These are phyloP conservation scores for Didymella keratinophila DNA, from an alignment of 2,329 filamentous ascomycete genomes.

Conservation along the genomic window DNA sequence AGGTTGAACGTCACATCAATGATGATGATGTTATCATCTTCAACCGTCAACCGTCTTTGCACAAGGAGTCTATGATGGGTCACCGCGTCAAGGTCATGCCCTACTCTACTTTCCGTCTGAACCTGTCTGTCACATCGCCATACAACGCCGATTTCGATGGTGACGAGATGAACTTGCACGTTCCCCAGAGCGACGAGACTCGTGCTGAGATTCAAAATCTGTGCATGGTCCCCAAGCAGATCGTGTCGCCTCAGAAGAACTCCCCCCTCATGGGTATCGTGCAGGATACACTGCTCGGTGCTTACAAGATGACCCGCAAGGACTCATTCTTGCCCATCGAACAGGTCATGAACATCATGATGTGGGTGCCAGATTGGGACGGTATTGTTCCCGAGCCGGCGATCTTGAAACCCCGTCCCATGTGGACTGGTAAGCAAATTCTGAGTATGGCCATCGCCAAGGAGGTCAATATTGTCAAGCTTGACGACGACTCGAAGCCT, in stretches of 20 bases:
- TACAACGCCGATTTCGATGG: conserved; percentile 99
- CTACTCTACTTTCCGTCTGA: conserved; percentile 97
- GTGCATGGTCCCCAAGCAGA: conserved; percentile 97
- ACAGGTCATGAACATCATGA: conserved; percentile 93
- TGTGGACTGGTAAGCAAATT: conserved; percentile 98
- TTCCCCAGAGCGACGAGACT: conserved; percentile 96
- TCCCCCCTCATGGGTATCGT: conserved; percentile 99
- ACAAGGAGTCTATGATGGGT: conserved; percentile 99
- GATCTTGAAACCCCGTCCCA: conserved; percentile 89
- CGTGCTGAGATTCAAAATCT: conserved; percentile 93
- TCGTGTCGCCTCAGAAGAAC: conserved; percentile 97
- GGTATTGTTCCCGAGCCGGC: conserved; percentile 90
- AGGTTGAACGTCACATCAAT: conserved; percentile 95
- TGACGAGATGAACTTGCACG: conserved; percentile 99
- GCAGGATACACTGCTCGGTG: conserved; percentile 94
- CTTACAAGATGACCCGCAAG: conserved; percentile 94
- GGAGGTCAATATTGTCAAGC: conserved; percentile 74
- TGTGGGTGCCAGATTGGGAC: conserved; percentile 99
- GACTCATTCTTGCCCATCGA: conserved; percentile 91
- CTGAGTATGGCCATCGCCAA: conserved; percentile 90
- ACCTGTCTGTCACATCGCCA: conserved; percentile 94
- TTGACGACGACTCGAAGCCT: conserved; percentile 66
- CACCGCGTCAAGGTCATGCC: conserved; percentile 98
- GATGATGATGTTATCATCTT: conserved; percentile 99
- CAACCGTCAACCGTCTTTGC: conserved; percentile 97